phyloP scores from a whole-genome alignment of 805 yeast genomes.

The Candida ascalaphidarum region DNA sequence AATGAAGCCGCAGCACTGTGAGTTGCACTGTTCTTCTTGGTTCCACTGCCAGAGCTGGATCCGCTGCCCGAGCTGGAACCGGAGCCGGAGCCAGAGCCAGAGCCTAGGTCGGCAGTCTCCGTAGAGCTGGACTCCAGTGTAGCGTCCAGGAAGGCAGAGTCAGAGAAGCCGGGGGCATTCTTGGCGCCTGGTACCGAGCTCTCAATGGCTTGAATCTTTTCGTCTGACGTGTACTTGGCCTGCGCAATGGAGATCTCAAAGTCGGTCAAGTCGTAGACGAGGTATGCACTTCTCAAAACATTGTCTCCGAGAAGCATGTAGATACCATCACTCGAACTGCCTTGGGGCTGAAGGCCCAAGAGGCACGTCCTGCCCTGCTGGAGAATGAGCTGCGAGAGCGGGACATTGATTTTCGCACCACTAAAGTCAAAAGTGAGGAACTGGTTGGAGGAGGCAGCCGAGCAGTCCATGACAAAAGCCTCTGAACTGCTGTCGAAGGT shows the following conservation, averaged over 20 bases:
- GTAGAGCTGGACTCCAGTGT: too few relatives aligned
- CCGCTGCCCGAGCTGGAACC: too few relatives aligned
- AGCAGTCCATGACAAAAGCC: constrained; percentile 41
- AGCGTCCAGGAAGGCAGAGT: too few relatives aligned
- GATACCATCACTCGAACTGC: too few relatives aligned
- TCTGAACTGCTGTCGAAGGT: constrained; percentile 30
- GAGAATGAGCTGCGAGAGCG: constrained; percentile 25
- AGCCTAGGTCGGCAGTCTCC: too few relatives aligned
- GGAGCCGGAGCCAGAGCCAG: too few relatives aligned
- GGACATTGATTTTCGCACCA: constrained; percentile 47
- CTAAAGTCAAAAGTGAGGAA: constrained; percentile 44
- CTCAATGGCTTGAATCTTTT: constrained; percentile 38
- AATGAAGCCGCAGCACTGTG: too few relatives aligned
- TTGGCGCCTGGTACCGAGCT: constrained; percentile 44
- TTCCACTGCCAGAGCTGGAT: too few relatives aligned
- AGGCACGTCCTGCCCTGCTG: constrained; percentile 7
- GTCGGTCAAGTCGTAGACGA: constrained; percentile 57
- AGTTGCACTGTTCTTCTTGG: too few relatives aligned
- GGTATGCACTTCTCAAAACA: constrained; percentile 54
- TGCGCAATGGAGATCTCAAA: constrained; percentile 42
- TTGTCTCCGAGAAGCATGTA: constrained; percentile 53
- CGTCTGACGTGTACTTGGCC: constrained; percentile 16
- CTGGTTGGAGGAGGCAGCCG: constrained; percentile 7
- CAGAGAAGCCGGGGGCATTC: constrained; percentile 37
- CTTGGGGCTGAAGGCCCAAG: constrained; percentile 19